Percentiles rank a stretch among this genome's conserved stretches.
phyloP scores from a whole-genome alignment of 2,329 filamentous ascomycete species.

The Ophiostoma pallidulum region DNA sequence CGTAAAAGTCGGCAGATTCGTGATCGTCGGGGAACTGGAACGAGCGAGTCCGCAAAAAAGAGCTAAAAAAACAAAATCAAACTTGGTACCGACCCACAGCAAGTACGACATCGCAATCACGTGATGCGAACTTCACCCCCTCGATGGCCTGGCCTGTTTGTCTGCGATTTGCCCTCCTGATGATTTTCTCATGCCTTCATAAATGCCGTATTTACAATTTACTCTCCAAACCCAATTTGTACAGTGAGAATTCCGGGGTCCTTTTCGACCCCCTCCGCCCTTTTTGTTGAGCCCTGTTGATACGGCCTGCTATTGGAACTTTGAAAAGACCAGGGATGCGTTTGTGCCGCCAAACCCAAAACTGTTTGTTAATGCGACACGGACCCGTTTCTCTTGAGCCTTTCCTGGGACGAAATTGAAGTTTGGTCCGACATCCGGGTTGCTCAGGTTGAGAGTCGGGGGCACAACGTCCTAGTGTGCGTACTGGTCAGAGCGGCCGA shows the following conservation, averaged over 20 bases:
- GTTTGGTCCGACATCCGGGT: conserved; percentile 54
- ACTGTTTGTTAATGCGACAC: conserved; percentile 80
- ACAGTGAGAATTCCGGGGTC: too few relatives aligned
- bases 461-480: conserved; percentile 61
- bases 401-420: conserved; percentile 77
- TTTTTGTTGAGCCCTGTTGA: not conserved
- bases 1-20: too few relatives aligned
- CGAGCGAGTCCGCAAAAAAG: conserved; percentile 1
- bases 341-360: conserved; percentile 98
- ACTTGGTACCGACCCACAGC: not conserved
- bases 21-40: too few relatives aligned
- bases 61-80: conserved; percentile 6
- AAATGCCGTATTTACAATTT: too few relatives aligned
- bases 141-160: too few relatives aligned
- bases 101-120: not conserved
- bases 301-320: conserved; percentile 19
- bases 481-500: not conserved
- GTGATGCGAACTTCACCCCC: too few relatives aligned
- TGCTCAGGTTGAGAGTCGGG: conserved; percentile 74
- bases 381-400: conserved; percentile 60
- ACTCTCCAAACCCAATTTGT: too few relatives aligned
- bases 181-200: too few relatives aligned
- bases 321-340: conserved; percentile 72
- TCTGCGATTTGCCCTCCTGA: too few relatives aligned
- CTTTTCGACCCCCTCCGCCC: too few relatives aligned